Evolutionary conservation across 2,329 filamentous ascomycete genomes (phyloP).

Genomic region (Pestalotiopsis sp.): DNA sequence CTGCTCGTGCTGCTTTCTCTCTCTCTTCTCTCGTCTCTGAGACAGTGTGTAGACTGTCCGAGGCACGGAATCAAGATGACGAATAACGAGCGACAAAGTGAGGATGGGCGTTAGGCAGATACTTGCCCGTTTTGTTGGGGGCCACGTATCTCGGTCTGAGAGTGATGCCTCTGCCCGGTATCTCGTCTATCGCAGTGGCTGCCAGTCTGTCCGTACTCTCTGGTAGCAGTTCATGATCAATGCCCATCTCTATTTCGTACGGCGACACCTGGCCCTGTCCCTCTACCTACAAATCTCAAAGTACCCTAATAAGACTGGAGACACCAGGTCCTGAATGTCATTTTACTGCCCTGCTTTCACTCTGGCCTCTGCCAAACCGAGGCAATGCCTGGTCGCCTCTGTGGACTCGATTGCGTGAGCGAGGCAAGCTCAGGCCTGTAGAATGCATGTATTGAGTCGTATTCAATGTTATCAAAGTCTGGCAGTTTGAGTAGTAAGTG

Average conservation of each 20-base stretch:
- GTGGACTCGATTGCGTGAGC: not conserved
- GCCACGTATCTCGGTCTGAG: not conserved
- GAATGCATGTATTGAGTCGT: not conserved
- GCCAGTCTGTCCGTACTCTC: not conserved
- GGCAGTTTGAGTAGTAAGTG: not conserved
- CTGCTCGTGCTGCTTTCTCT: not conserved
- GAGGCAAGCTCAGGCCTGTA: not conserved
- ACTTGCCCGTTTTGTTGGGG: slow-evolving; percentile 2
- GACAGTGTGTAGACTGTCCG: not conserved
- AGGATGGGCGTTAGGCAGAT: not conserved
- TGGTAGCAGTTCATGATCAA: not conserved
- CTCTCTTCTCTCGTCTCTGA: not conserved
- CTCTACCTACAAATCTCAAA: not conserved
- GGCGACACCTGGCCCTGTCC: not conserved
- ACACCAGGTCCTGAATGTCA: not conserved
- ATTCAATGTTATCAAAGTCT: not conserved
- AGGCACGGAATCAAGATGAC: slow-evolving; percentile 3
- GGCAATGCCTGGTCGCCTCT: not conserved
- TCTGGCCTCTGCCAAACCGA: not conserved
- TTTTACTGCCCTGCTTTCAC: not conserved
- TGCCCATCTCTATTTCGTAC: not conserved
- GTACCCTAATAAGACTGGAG: not conserved
- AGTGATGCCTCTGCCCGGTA: not conserved
- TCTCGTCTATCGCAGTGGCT: not conserved
- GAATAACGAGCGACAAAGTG: not conserved